Base-by-base conservation (phyloP, 2,329 filamentous ascomycete genomes). In the Sclerotinia minor region DNA sequence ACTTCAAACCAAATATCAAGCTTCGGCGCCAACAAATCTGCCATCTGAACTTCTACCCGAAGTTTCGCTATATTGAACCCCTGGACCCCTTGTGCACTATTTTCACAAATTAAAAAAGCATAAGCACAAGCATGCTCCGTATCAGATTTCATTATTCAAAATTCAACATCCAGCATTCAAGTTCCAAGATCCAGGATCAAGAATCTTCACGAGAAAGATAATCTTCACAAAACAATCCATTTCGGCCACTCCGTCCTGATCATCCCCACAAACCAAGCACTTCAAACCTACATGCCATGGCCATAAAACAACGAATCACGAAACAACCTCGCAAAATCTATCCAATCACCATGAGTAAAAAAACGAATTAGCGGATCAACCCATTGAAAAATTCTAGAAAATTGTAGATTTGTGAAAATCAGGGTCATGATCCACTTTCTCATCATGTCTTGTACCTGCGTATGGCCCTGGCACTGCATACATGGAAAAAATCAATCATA, bases 311-410 rank as follows among this genome's bases (percentile, higher is more conserved):
- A 21, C 52, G 21, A n/a, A 49, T 49, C 21, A 49, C 47, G 8
- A 32, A 54, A 54, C 2, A 50, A 38, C 4, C 45, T 61, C 59
- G 59, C 45, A 61, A 38, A 50, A 19, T 61, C 0, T 5, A 26
- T 3, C 45, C 44, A 50, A 61, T 61, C 11, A 61, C 11, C 2
- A 9, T 11, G 19, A 17, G 1, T 3, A 15, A 2, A 21, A 21
- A 19, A 24, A 19, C 13, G 24, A 19, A 50, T 19, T 19, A 35
- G 3, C 44, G 35, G 45, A 61, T 21, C 29, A 61, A 35, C 15
- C 13, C 45, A 50, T 49, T 3, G 45, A 61, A 50, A 50, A 50
- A 38, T 61, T 61, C 45, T 38, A 61, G 59, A 61, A 61, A 61
- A 61, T 24, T 35, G 29, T n/a, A 38, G 45, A 38, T 38, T 15